phyloP scores from a whole-genome alignment of 345 rosid genomes.

The Brassica cretica region DNA sequence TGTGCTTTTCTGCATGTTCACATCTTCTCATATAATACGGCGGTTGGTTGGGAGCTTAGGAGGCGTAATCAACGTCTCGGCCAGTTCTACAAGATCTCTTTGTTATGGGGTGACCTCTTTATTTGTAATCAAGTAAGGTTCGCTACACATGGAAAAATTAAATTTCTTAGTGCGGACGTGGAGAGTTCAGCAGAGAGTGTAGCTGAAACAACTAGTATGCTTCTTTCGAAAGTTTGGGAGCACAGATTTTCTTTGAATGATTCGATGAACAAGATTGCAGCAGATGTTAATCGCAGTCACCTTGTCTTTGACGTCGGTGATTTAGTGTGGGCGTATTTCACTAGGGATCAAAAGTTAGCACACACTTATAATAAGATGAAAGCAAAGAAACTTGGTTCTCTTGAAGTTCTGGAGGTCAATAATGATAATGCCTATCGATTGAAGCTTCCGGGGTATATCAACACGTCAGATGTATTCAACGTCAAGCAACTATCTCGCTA shows the following conservation, averaged over 20 bases:
- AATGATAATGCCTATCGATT: no score
- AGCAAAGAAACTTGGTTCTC: no score
- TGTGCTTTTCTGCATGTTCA: neutral
- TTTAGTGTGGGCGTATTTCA: neutral
- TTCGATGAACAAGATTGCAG: neutral
- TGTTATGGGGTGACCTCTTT: neutral
- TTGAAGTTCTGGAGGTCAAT: no score
- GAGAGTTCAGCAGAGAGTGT: neutral
- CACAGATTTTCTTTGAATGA: neutral
- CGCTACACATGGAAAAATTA: neutral
- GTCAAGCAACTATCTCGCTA: no score
- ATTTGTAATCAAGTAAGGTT: neutral
- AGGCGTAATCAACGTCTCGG: neutral
- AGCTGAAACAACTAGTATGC: no score
- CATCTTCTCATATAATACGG: neutral
- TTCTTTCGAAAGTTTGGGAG: no score
- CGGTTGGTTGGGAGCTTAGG: neutral
- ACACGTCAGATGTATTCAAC: no score
- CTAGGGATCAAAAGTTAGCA: neutral
- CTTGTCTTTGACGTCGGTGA: neutral
- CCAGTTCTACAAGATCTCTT: neutral
- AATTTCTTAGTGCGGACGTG: neutral
- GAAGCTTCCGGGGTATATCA: no score
- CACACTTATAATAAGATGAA: neutral
- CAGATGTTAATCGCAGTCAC: neutral